A percentile compares a stretch with the other conserved stretches of the same genome.
phyloP scores from a whole-genome alignment of 208 protist species.

The Angomonas ambiguus region DNA sequence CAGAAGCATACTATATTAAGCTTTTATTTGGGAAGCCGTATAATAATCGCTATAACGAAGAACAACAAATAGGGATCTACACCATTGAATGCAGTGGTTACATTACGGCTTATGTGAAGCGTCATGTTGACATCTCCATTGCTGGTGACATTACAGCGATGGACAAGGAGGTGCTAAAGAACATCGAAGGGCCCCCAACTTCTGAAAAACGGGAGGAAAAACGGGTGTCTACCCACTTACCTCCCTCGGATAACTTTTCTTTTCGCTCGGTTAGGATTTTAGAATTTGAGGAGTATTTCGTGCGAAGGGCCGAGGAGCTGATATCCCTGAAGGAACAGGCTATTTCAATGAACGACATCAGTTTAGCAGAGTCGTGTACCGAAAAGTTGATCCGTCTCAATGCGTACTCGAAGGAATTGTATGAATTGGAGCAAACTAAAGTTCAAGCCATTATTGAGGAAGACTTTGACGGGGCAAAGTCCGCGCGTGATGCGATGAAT shows the following conservation, averaged over 20 bases:
- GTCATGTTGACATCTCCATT: conserved; percentile 21
- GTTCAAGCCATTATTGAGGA: conserved; percentile 88
- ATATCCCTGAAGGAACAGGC: conserved; percentile 78
- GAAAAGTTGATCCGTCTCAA: conserved; percentile 77
- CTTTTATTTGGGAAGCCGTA: conserved; percentile 76
- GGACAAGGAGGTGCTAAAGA: background rate
- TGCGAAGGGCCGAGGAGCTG: conserved; percentile 74
- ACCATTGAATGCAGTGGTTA: conserved; percentile 73
- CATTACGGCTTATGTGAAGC: conserved; percentile 14
- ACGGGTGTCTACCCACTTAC: background rate
- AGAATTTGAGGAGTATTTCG: conserved; percentile 85
- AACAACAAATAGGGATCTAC: conserved; percentile 81
- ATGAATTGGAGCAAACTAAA: conserved; percentile 83
- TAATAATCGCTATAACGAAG: conserved; percentile 59
- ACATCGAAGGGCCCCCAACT: background rate
- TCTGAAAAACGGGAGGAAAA: background rate
- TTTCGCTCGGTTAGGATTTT: conserved; percentile 80
- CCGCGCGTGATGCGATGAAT: conserved; percentile 71
- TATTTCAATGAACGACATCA: conserved; percentile 62
- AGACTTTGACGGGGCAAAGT: conserved; percentile 79
- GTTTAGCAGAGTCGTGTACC: conserved; percentile 48
- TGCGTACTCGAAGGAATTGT: conserved; percentile 48
- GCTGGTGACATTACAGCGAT: conserved; percentile 7
- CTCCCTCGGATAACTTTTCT: background rate
- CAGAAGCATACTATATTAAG: conserved; percentile 83